Evolutionary conservation across 805 yeast genomes (phyloP), one percentile per base, ranked within the genome.

Genomic region (Candida loeiensis): DNA sequence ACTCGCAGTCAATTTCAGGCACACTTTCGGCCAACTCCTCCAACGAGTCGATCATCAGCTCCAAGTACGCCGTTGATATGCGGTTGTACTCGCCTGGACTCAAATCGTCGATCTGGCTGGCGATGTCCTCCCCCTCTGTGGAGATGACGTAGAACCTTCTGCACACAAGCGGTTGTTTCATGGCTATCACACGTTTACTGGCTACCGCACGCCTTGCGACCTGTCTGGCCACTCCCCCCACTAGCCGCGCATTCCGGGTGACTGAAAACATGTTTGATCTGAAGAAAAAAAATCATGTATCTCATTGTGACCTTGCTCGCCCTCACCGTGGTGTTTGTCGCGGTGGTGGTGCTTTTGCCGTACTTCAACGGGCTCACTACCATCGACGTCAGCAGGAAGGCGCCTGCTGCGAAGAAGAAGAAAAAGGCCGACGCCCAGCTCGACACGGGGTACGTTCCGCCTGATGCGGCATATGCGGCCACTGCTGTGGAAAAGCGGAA

Each of bases 1-100:
- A 74, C 63, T 93, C 88, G 43, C 82, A 74, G 58, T 85, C 89
- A n/a, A 87, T 61, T 21, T 76, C 76, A 4, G 86, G 85, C 37
- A 61, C 59, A 3, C 57, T 59, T 47, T 86, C 95, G 16, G 83
- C 70, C 19, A 90, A 64, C 4, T 55, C 67, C 50, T 90, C 97
- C 46, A 85, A 65, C 34, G 77, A 77, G 34, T 79, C 86, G 14
- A 80, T 66, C 31, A 93, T 61, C 1, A 61, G 48, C 51, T 91
- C 97, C 38, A 93, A 62, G 41, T 87, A 83, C 15, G 64, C 71
- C 46, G 84, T 84, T 1, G 96, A 76, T 3, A 70, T 57, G 4
- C 58, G 56, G 55, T 85, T 88, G 62, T 85, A 93, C 40, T 80
- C 74, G 27, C 68, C 69, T 4, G 56, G 47, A 1, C 77, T 55